Evolutionary conservation across 805 yeast genomes (phyloP), one percentile per base, ranked within the genome.

Genomic region (Metschnikowia similis): DNA sequence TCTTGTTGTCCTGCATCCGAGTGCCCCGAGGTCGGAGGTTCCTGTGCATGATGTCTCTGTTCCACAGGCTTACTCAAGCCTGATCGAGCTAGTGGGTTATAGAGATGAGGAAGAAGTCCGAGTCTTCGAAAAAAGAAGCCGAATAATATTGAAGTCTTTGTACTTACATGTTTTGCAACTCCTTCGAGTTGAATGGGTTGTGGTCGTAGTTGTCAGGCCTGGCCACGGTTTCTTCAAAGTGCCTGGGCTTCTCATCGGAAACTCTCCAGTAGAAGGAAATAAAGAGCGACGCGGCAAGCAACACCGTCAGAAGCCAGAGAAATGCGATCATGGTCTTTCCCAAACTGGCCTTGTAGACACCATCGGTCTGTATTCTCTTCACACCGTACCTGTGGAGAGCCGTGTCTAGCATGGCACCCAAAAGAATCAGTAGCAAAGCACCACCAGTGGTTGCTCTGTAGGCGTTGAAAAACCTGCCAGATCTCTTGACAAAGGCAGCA

Each of bases 311-410:
- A 13, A 49, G 44, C 53, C 55, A 52, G 2, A 52, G 36, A 11
- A 52, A 52, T 3, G 55, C 51, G 13, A 49, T 47, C 51, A 52
- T 49, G 34, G 53, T 47, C 35, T 35, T 52, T 2, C 55, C 55
- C 49, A 52, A 35, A 2, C 35, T 29, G 9, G 51, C 53, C 26
- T 30, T 37, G 49, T 52, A 52, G 14, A 47, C 47, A 8, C 53
- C 53, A 40, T 47, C 55, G 13, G 32, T 46, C 11, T 28, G 48
- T 35, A 52, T 38, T 16, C 45, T 43, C 31, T 40, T 37, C 27
- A 39, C 38, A 2, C 55, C 55, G 26, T 47, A 44, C 16, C 45
- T 40, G 35, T 52, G 55, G 27, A 52, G 49, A 2, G 47, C 49
- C 11, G 55, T 49, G 28, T 52, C 44, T 5, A 49, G 39, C 31